phyloP scores from a whole-genome alignment of 106 monocot species.

The Triglochin maritima region DNA sequence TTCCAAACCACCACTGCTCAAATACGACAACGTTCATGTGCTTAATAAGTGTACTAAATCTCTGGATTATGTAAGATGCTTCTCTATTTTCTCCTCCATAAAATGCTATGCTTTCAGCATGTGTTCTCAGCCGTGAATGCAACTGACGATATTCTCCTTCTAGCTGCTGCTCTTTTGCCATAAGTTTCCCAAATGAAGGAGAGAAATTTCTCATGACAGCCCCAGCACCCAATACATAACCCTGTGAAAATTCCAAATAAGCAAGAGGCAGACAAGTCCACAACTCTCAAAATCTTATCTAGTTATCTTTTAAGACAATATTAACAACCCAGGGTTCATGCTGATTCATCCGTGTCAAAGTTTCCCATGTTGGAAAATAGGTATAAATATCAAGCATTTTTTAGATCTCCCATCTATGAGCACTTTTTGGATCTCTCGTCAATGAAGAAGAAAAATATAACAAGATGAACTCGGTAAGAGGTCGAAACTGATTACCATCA shows the following conservation, averaged over 20 bases:
- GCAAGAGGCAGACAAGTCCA: too few species aligned
- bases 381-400: too few species aligned
- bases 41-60: slow-evolving; percentile 56
- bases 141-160: slow-evolving; percentile 96
- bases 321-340: too few species aligned
- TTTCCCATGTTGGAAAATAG: too few species aligned
- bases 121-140: slow-evolving; percentile 82
- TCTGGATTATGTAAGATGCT: slow-evolving; percentile 51
- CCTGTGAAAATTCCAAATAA: slow-evolving; percentile 53
- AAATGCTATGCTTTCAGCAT: slow-evolving; percentile 97
- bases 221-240: slow-evolving; percentile 90
- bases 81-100: slow-evolving; percentile 96
- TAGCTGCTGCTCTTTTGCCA: slow-evolving; percentile 86
- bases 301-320: too few species aligned
- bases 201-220: slow-evolving; percentile 73
- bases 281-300: too few species aligned
- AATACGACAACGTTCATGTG: slow-evolving; percentile 77
- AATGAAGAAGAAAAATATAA: too few species aligned
- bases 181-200: slow-evolving; percentile 89
- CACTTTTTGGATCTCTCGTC: too few species aligned
- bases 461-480: neutral
- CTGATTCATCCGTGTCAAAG: too few species aligned
- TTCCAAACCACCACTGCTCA: slow-evolving; percentile 98
- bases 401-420: too few species aligned
- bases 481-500: slow-evolving; percentile 47